phyloP scores from a whole-genome alignment of 148 eudicot genomes.

The Camellia sinensis region DNA sequence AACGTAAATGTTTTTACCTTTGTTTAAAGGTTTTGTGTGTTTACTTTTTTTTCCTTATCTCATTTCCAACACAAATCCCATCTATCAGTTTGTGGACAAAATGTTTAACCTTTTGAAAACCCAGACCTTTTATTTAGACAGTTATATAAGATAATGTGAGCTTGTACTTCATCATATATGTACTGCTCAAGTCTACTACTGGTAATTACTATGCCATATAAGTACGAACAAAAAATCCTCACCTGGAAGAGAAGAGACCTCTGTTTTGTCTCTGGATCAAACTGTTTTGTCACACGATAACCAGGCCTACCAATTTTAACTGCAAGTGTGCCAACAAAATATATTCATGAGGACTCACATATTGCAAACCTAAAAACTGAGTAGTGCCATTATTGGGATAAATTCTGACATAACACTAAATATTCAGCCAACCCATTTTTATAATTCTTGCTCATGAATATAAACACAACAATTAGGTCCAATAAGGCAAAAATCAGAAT shows the following conservation, averaged over 20 bases:
- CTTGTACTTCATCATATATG: not conserved
- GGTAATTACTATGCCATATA: not conserved
- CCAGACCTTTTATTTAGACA: not conserved
- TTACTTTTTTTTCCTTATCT: not conserved
- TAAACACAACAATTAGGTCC: not conserved
- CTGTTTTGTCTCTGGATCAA: constrained; percentile 85
- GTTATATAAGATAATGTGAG: not conserved
- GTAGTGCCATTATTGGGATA: not conserved
- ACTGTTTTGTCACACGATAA: constrained; percentile 94
- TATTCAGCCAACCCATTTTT: not conserved
- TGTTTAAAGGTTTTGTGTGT: not conserved
- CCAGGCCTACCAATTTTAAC: constrained; percentile 98
- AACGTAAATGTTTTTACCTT: constrained; percentile 8
- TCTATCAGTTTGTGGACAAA: too few species aligned
- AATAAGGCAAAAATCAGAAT: not conserved
- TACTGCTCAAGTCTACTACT: not conserved
- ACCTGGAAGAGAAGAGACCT: constrained; percentile 98
- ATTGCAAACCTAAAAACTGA: not conserved
- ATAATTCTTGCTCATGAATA: not conserved
- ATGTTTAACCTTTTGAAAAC: not conserved
- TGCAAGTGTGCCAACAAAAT: constrained; percentile 28
- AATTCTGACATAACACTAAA: not conserved
- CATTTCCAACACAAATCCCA: not conserved
- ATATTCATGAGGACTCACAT: constrained; percentile 3
- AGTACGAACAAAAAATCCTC: not conserved